Base-by-base conservation (phyloP, 805 yeast species). In the Candida manassasensis region DNA sequence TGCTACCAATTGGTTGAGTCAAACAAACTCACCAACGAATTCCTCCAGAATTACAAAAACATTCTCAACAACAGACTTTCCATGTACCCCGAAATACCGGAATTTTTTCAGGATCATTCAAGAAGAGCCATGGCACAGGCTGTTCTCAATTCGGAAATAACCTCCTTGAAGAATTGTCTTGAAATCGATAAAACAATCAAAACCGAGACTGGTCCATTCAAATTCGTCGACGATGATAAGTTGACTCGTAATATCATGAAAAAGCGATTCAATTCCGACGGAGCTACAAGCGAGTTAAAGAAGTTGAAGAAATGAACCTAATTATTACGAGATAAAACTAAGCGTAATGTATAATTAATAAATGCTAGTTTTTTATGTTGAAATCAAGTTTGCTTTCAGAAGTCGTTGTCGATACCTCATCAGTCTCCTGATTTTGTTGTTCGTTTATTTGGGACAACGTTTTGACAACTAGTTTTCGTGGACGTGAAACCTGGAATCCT, bases 1-100 rank as follows among this genome's bases (percentile, higher is more conserved):
- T 72, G 81, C 42, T 69, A 74, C 42, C 87, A 81, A 47, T 54
- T 81, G 36, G 57, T 79, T 11, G 83, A 79, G 42, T 48, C 68
- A 11, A 62, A 62, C 3, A 68, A 65, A 36, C 51, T 79, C 19
- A 80, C 86, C 2, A 49, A 52, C 17, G 43, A 26, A 8, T 57
- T 63, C 39, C 35, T 58, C 13, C 37, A 42, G 0, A 53, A 63
- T 41, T 62, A 65, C 32, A 42, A 50, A 7, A 40, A 40, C 2
- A 59, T 76, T 10, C 19, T 74, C 4, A 40, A 52, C 2, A 22
- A 26, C 3, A 55, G 78, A 43, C 37, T 75, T 13, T 41, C 39
- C 7, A 69, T 75, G 34, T 84, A 83, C 42, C 81, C 84, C 2
- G 42, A 45, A 12, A 40, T 40, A 27, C 57, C 54, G 31, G 61